Conservation (phyloP, 2,329 filamentous ascomycete species). For the Golovinomyces cichoracearum region DNA sequence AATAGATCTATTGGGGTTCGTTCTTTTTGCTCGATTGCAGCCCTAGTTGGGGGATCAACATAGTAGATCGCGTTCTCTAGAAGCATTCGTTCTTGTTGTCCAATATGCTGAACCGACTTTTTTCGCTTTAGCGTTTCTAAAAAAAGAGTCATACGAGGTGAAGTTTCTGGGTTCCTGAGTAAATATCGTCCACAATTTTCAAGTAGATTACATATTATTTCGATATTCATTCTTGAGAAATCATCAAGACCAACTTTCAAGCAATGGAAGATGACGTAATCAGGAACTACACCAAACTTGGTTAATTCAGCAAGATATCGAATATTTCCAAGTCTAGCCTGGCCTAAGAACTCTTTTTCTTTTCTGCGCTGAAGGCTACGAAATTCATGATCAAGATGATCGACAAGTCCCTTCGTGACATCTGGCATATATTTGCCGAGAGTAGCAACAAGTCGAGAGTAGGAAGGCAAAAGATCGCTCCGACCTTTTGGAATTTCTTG, state of each 20-base stretch:
- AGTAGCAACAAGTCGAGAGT: conserved; percentile 79
- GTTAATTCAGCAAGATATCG: conserved; percentile 94
- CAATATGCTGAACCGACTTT: conserved; percentile 83
- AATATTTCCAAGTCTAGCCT: conserved; percentile 79
- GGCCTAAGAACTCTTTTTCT: conserved; percentile 87
- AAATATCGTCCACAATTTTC: conserved; percentile 87
- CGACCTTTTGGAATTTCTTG: conserved; percentile 89
- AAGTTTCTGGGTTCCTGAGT: conserved; percentile 73
- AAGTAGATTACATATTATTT: conserved; percentile 85
- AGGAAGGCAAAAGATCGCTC: conserved; percentile 68
- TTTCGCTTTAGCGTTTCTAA: conserved; percentile 86
- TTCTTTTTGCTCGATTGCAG: conserved; percentile 90
- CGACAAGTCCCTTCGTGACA: conserved; percentile 70
- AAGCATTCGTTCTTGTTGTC: conserved; percentile 88
- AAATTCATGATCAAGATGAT: conserved; percentile 88
- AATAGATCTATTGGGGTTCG: conserved; percentile 80
- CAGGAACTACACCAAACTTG: conserved; percentile 91
- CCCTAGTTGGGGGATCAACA: conserved; percentile 78
- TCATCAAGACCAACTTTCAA: conserved; percentile 93
- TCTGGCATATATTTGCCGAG: conserved; percentile 85
- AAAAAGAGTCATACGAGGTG: conserved; percentile 79
- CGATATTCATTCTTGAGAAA: conserved; percentile 96
- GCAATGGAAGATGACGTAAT: conserved; percentile 97
- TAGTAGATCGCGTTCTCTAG: conserved; percentile 97
- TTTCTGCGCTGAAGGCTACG: conserved; percentile 89